Conservation (phyloP, 2,329 filamentous ascomycete species). For the Colletotrichum sp. region DNA sequence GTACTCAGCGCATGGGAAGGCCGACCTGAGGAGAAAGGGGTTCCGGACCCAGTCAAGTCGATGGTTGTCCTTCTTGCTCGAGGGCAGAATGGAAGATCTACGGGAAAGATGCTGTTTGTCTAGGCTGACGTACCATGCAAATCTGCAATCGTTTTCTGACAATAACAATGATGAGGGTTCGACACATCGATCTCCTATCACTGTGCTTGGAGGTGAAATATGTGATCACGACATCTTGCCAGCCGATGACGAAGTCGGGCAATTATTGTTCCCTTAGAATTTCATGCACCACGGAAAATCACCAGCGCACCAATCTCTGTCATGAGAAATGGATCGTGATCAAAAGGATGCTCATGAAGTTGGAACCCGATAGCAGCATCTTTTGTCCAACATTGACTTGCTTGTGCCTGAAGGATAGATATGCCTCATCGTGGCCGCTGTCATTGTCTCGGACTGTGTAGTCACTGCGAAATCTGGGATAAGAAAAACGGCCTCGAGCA, state of each 20-base stretch:
- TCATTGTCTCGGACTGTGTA: neutral
- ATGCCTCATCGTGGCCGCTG: neutral
- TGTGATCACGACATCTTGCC: neutral
- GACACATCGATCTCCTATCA: neutral
- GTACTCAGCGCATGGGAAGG: neutral
- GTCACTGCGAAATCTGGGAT: accelerated
- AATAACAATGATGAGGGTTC: neutral
- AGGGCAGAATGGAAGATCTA: neutral
- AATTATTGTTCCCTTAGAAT: neutral
- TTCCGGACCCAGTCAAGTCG: neutral
- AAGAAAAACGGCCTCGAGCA: accelerated
- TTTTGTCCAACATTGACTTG: neutral
- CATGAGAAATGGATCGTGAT: neutral
- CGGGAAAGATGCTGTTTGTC: neutral
- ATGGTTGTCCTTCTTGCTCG: neutral
- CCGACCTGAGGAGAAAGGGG: neutral
- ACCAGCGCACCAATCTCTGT: neutral
- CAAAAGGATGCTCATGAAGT: neutral
- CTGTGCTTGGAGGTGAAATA: neutral
- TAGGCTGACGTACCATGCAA: neutral
- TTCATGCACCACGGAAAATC: neutral
- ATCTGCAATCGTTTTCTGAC: accelerated
- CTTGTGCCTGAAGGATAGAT: neutral
- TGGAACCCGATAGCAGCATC: neutral
- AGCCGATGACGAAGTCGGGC: neutral